These are phyloP conservation scores for Coemansia sp. DNA, from an alignment of 192 early-diverging fungal genomes.

Conservation along the genomic window DNA sequence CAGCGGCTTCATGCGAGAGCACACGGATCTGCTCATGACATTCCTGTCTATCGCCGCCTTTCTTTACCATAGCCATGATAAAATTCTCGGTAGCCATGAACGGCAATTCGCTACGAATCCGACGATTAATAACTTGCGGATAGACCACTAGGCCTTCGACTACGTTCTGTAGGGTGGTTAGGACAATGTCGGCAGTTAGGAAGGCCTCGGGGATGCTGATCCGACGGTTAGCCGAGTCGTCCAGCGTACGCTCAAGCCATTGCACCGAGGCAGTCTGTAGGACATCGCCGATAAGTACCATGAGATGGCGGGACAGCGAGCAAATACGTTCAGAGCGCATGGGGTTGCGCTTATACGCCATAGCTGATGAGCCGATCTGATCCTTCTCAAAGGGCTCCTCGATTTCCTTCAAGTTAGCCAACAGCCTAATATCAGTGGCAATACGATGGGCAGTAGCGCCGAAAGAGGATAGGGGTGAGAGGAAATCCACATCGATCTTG, in stretches of 20 bases:
- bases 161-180: conserved; percentile 94
- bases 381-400: conserved; percentile 99
- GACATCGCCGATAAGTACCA: conserved; percentile 85
- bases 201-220: conserved; percentile 96
- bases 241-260: conserved; percentile 97
- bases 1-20: conserved; percentile 88
- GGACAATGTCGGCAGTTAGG: conserved; percentile 94
- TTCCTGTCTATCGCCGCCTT: conserved; percentile 91
- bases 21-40: conserved; percentile 98
- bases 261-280: conserved; percentile 89
- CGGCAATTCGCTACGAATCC: conserved; percentile 92
- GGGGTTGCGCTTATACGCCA: conserved; percentile 99
- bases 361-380: conserved; percentile 97
- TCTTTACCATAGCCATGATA: conserved; percentile 99
- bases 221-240: conserved; percentile 96
- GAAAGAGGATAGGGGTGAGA: conserved; percentile 84
- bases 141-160: conserved; percentile 97
- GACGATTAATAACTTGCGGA: conserved; percentile 88
- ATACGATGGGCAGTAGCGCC: conserved; percentile 97
- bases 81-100: conserved; percentile 99
- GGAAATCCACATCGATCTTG: conserved; percentile 95
- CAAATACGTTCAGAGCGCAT: conserved; percentile 99
- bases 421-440: conserved; percentile 92
- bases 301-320: conserved; percentile 92
- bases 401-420: conserved; percentile 96